Percentiles rank a stretch among this genome's conserved stretches.
These are phyloP conservation scores for Colletotrichum truncatum DNA, from an alignment of 2,329 filamentous ascomycete species.

Conservation along the genomic window DNA sequence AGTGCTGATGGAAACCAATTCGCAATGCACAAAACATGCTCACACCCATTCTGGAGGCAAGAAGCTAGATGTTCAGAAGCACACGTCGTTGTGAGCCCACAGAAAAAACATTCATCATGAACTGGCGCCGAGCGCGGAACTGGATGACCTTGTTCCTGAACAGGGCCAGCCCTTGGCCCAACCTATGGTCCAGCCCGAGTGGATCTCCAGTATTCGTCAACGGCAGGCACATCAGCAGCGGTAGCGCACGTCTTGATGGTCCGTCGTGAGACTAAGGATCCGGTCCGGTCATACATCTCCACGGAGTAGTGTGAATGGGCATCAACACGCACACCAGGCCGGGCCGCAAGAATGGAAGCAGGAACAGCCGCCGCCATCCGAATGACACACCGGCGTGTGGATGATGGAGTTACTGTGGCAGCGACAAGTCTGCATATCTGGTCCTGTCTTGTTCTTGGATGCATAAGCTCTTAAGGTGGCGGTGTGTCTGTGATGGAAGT, in stretches of 20 bases:
- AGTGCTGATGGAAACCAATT: not conserved
- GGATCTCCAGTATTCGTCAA: no score
- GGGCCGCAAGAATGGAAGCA: not conserved
- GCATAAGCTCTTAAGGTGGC: not conserved
- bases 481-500: no score
- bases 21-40: no score
- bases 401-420: not conserved
- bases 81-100: no score
- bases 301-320: not conserved
- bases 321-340: not conserved
- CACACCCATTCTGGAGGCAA: no score
- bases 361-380: not conserved
- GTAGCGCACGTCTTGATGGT: not conserved
- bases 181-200: no score
- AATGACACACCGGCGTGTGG: not conserved
- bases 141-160: no score
- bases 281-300: not conserved
- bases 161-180: no score
- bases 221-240: not conserved
- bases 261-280: conserved; percentile 7
- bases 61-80: no score
- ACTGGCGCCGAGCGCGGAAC: no score
- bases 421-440: not conserved
- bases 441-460: not conserved
- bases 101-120: no score